These are phyloP conservation scores for Tetrahymena borealis DNA, from an alignment of 73 alveolate genomes.

Conservation along the genomic window DNA sequence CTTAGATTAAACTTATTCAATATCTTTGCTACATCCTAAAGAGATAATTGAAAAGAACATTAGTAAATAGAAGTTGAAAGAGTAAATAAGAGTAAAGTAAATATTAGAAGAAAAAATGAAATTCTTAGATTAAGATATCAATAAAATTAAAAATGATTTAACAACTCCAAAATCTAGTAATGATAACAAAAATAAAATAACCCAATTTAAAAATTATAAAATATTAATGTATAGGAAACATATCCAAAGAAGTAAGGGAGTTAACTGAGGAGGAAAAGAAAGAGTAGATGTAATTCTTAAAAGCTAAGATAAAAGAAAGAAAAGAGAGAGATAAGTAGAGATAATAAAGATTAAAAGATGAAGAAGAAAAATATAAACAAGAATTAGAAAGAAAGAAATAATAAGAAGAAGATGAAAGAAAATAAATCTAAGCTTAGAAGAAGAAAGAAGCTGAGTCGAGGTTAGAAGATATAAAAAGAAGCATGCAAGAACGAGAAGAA, in stretches of 20 bases:
- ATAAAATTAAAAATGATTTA: background rate
- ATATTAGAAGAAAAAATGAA: background rate
- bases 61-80: background rate
- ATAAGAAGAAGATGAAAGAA: background rate
- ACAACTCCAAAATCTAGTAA: background rate
- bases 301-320: conserved; percentile 27
- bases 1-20: background rate
- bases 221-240: background rate
- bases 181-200: too few species aligned
- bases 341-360: background rate
- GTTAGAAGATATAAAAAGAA: conserved; percentile 1
- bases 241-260: background rate
- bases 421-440: background rate
- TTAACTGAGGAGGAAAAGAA: background rate
- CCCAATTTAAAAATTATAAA: too few species aligned
- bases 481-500: conserved; percentile 4
- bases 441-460: conserved; percentile 13
- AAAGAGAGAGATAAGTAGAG: conserved; percentile 21
- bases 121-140: background rate
- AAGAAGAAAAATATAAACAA: background rate
- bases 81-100: background rate
- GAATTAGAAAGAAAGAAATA: background rate
- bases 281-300: conserved; percentile 9
- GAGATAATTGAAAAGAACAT: background rate
- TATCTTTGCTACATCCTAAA: background rate